A percentile compares a stretch with the other conserved stretches of the same genome.
Conservation (phyloP, 2,329 filamentous ascomycete species). For the Talaromyces pinophilus region DNA sequence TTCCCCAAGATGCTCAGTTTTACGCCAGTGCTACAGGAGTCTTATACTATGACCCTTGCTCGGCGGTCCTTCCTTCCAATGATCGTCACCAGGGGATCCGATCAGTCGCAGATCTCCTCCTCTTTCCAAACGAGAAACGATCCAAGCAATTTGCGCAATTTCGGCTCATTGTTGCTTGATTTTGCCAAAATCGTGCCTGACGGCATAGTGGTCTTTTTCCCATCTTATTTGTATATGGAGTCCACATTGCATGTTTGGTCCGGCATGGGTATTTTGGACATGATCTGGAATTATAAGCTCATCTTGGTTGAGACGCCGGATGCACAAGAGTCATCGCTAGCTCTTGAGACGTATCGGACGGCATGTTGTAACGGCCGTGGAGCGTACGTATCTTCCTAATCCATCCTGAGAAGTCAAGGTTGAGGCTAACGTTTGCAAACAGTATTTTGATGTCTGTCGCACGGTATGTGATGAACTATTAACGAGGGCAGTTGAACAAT, state of each 20-base stretch:
- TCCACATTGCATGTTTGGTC: slow-evolving; percentile 99
- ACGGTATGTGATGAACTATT: slow-evolving; percentile 13
- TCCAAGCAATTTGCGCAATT: slow-evolving; percentile 94
- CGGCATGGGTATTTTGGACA: slow-evolving; percentile 94
- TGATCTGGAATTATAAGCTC: slow-evolving; percentile 98
- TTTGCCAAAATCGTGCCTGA: slow-evolving; percentile 96
- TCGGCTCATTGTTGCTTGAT: slow-evolving; percentile 88
- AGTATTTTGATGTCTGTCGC: slow-evolving; percentile 24
- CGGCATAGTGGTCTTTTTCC: slow-evolving; percentile 98
- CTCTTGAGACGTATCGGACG: slow-evolving; percentile 93
- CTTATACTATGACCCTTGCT: slow-evolving; percentile 94
- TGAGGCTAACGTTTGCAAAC: background rate
- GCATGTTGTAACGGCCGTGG: slow-evolving; percentile 97
- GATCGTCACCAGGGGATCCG: slow-evolving; percentile 93
- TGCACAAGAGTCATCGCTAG: slow-evolving; percentile 92
- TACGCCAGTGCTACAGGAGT: slow-evolving; percentile 88
- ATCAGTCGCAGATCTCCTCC: slow-evolving; percentile 89
- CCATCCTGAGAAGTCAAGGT: background rate
- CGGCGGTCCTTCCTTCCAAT: slow-evolving; percentile 94
- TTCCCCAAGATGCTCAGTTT: slow-evolving; percentile 99
- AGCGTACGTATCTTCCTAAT: slow-evolving; percentile 47
- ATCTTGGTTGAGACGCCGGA: slow-evolving; percentile 98
- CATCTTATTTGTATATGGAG: slow-evolving; percentile 98
- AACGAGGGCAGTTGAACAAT: background rate
- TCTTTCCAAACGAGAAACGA: slow-evolving; percentile 96